Evolutionary conservation across 2,329 filamentous ascomycete genomes (phyloP), one percentile per base, ranked within the genome.

Genomic region (Chaetothyriales sp.): DNA sequence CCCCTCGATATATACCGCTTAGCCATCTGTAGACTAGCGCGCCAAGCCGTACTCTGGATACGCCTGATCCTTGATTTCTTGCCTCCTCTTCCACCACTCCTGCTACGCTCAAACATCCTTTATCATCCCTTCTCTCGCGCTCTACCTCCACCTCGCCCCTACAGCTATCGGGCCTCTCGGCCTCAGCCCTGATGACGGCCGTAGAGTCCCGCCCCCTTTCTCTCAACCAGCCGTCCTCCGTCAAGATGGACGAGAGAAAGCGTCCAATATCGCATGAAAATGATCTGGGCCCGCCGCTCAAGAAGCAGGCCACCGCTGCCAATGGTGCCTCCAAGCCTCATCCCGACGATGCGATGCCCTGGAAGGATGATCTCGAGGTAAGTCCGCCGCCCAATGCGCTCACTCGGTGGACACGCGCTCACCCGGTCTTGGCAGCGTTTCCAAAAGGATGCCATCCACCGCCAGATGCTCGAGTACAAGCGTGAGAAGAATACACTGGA

Each of bases 191-290:
- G 78, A 93, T 93, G 86, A 82, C 82, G 83, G 79, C 85, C 78
- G 81, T 85, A 73, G 83, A 85, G 72, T 77, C 79, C 61, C 77
- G 67, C 78, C 82, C 70, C 77, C 82, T 76, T 79, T 81, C 78
- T 80, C 54, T 59, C 49, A 53, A 84, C 75, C 83, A 86, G 73
- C 70, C 77, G 68, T 81, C 81, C 77, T 77, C 86, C 72, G 75
- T 81, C 75, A 95, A 92, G 79, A 98, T 96, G 90, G 92, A 98
- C 78, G 92, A 96, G 76, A 87, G 92, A 79, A 98, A 98, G 79
- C 82, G 92, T 79, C 84, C 88, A 65, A 86, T 88, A 65, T 78
- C 84, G 61, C 77, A 79, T 70, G 84, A 83, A 65, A 73, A 79
- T 63, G 86, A 92, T 68, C 87, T 95, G 61, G 85, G 84, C 59